A percentile compares a stretch with the other conserved stretches of the same genome.
phyloP scores from a whole-genome alignment of 805 yeast species.

The Candida odintsovae region DNA sequence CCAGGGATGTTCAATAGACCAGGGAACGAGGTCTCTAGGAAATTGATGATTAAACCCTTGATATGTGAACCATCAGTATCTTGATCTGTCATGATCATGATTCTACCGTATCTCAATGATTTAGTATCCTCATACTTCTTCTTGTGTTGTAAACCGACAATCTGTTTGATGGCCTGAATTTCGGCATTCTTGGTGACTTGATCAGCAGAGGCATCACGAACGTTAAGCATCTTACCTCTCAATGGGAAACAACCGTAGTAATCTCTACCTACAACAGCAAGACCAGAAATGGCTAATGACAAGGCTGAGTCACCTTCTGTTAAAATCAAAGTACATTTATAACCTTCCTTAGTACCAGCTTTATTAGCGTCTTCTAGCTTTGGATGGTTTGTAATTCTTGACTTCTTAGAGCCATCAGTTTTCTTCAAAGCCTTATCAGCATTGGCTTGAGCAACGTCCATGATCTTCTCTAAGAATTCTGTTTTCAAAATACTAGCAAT shows the following conservation, averaged over 20 bases:
- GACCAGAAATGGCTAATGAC: constrained; percentile 87
- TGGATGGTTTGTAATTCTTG: constrained; percentile 80
- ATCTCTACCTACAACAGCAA: constrained; percentile 93
- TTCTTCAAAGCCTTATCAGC: constrained; percentile 84
- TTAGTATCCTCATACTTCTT: constrained; percentile 70
- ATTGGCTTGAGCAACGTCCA: constrained; percentile 80
- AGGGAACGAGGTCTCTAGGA: constrained; percentile 89
- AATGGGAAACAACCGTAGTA: constrained; percentile 92
- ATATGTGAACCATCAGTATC: constrained; percentile 99
- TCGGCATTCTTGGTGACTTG: constrained; percentile 91
- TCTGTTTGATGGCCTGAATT: constrained; percentile 91
- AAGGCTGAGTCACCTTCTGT: constrained; percentile 98
- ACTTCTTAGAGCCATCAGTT: constrained; percentile 81
- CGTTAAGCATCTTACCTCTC: constrained; percentile 91
- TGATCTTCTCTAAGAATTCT: constrained; percentile 60
- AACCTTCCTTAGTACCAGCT: constrained; percentile 92
- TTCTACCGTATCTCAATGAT: constrained; percentile 86
- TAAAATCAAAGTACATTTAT: constrained; percentile 84
- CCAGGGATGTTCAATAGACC: constrained; percentile 89
- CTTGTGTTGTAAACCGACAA: constrained; percentile 92
- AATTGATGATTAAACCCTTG: constrained; percentile 90
- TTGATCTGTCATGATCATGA: constrained; percentile 99
- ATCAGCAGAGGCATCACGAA: constrained; percentile 95
- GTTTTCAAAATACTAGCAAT: constrained; percentile 69
- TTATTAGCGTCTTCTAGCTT: constrained; percentile 93